phyloP scores from a whole-genome alignment of 139 green algal species.

The Coccomyxa sp. region DNA sequence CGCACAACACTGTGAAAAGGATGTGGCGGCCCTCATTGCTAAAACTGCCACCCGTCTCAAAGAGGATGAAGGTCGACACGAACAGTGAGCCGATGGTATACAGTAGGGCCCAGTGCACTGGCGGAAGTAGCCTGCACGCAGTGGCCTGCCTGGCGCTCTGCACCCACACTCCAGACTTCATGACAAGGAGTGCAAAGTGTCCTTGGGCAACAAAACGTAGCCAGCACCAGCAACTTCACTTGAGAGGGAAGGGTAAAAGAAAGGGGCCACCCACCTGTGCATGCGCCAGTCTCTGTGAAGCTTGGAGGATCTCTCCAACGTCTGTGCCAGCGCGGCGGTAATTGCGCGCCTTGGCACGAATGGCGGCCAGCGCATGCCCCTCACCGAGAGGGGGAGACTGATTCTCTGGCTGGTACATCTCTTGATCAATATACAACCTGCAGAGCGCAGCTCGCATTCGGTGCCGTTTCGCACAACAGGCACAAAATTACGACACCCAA shows the following conservation, averaged over 20 bases:
- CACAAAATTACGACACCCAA: too few relatives aligned
- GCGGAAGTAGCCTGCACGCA: slow-evolving; percentile 23
- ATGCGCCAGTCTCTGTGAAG: slow-evolving; percentile 21
- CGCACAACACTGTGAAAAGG: slow-evolving; percentile 29
- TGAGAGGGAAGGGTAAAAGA: not conserved
- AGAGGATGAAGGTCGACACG: slow-evolving; percentile 31
- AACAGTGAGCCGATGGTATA: slow-evolving; percentile 29
- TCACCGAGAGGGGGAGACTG: slow-evolving; percentile 25
- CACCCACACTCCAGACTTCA: not conserved
- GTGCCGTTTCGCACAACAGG: not conserved
- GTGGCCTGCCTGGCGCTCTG: slow-evolving; percentile 27
- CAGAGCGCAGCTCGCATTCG: not conserved
- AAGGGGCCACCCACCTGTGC: not conserved
- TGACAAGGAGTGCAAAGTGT: not conserved
- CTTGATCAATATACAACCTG: slow-evolving; percentile 31
- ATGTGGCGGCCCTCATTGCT: slow-evolving; percentile 33
- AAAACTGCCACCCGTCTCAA: slow-evolving; percentile 34
- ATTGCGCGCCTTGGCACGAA: slow-evolving; percentile 24
- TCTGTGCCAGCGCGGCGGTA: slow-evolving; percentile 26
- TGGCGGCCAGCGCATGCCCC: slow-evolving; percentile 16
- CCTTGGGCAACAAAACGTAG: not conserved
- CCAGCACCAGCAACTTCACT: not conserved
- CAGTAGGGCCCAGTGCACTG: slow-evolving; percentile 32
- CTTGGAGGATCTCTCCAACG: slow-evolving; percentile 28
- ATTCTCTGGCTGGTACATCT: slow-evolving; percentile 25